Base-by-base conservation (phyloP, 1,139 yeast species). In the Nakaseomyces nivariensis region DNA sequence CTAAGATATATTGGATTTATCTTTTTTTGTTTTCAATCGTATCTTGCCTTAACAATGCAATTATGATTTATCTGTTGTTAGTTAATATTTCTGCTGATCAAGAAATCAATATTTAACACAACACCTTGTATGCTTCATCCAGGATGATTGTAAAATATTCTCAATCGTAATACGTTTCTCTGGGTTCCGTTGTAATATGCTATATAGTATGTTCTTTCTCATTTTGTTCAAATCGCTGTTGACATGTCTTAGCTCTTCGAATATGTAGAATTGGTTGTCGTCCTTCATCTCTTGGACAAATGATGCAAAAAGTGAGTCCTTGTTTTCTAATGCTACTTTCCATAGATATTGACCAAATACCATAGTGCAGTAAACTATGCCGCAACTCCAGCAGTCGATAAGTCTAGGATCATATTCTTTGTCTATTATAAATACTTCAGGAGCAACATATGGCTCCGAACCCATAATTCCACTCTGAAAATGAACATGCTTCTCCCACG, bases 361-460 rank as follows among this genome's bases (percentile, higher is more conserved):
- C 82, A 72, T 78, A 47, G 74, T 75, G 62, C 78, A 63, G 56
- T 77, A 77, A 5, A 83, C 71, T 1, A 83, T 72, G 45, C 88
- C 90, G 45, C 80, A 67, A 5, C 87, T 80, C 89, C 89, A 83
- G 51, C 79, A 74, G 62, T 83, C 90, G 46, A 81, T 84, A 43
- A 74, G 68, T 52, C 81, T 63, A 26, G 85, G 78, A 50, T 82
- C 84, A 58, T 79, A 80, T n/a, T 47, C 49, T 22, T 61, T 64
- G 11, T 65, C 64, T 3, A 64, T 61, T 5, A 54, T 51, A 56
- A 75, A 79, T 59, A 82, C 86, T 60, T 83, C 90, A 0, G 90
- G 90, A 0, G 88, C 79, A 61, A 82, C 82, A 63, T 81, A 83
- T 1, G 89, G 84, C 54, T 78, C 85, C 3, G 86, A 85, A 3